Base-by-base conservation (phyloP, 2,329 filamentous ascomycete species). In the Zymoseptoria ardabiliae region DNA sequence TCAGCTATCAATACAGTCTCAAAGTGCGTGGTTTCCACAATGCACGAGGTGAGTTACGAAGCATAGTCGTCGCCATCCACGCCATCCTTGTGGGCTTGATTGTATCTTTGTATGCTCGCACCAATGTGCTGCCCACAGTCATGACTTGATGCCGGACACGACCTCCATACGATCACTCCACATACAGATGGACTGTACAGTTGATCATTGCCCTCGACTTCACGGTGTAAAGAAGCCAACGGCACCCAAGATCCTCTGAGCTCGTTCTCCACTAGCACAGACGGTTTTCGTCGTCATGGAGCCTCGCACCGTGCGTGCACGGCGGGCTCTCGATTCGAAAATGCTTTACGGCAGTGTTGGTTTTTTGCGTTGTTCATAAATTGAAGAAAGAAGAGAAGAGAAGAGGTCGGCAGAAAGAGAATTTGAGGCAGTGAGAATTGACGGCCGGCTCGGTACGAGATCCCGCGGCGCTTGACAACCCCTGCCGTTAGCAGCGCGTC, bases 261-360 rank as follows among this genome's bases (percentile, higher is more conserved):
- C 48, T 72, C 64, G 55, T 61, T 74, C 72, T 73, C 66, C 72
- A 72, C 72, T 72, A 63, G 67, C 66, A 70, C 71, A 70, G 70
- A 73, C 70, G 71, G 71, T 72, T 72, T 73, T 70, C 70, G 71
- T 72, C 68, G 67, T 74, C 72, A 73, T 74, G 72, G 71, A 73
- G 72, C 71, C 69, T 66, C 70, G 62, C 70, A 67, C 65, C 64
- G 48, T 65, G 65, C 53, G 53, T 58, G 55, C 66, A 68, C 64
- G 59, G 67, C 66, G 69, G 69, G 68, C 70, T 72, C 70, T 72
- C 71, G 68, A 72, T 64, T 70, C 67, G 71, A 73, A 72, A 74
- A 73, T 74, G 72, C 72, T 73, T 74, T 71, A 71, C 58, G 70
- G 69, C 68, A 70, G 71, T 72, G 71, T 72, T 71, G 60, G 59